Percentiles rank a stretch among this genome's conserved stretches.
Conservation (phyloP, 2,329 filamentous ascomycete species). For the Stagonosporopsis cucurbitacearum region DNA sequence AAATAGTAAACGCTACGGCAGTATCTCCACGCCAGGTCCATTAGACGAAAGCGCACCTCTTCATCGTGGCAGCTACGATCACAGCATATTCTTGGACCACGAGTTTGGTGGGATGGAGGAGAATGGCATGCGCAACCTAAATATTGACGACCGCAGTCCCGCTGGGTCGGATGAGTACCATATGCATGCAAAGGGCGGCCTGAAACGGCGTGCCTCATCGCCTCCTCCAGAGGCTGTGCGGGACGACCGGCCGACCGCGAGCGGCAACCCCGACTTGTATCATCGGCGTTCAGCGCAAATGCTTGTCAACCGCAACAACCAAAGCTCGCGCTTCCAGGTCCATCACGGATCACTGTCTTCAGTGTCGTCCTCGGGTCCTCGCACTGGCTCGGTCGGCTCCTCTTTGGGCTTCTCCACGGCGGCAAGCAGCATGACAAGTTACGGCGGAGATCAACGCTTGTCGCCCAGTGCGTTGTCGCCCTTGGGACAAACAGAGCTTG, state of each 20-base stretch:
- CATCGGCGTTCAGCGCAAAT: slow-evolving; percentile 63
- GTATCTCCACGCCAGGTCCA: slow-evolving; percentile 54
- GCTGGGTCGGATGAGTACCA: slow-evolving; percentile 54
- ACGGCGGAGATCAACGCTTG: slow-evolving; percentile 65
- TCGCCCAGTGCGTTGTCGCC: slow-evolving; percentile 68
- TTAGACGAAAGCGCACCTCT: slow-evolving; percentile 61
- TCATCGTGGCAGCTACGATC: slow-evolving; percentile 68
- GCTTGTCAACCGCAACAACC: slow-evolving; percentile 61
- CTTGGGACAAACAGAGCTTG: slow-evolving; percentile 60
- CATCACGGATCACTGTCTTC: slow-evolving; percentile 69
- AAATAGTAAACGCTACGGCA: slow-evolving; percentile 54
- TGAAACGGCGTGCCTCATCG: slow-evolving; percentile 70
- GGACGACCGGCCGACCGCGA: slow-evolving; percentile 54
- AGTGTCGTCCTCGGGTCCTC: slow-evolving; percentile 65
- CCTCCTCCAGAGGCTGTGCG: slow-evolving; percentile 63
- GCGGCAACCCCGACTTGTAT: slow-evolving; percentile 57
- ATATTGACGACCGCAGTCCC: slow-evolving; percentile 61
- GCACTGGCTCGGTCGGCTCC: slow-evolving; percentile 68
- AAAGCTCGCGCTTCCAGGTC: slow-evolving; percentile 61
- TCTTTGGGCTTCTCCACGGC: slow-evolving; percentile 63
- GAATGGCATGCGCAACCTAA: slow-evolving; percentile 57
- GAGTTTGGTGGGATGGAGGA: slow-evolving; percentile 61
- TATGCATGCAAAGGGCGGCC: slow-evolving; percentile 57
- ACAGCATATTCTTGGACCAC: slow-evolving; percentile 58
- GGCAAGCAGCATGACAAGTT: slow-evolving; percentile 70